phyloP scores from a whole-genome alignment of 768 basidiomycete species.

The Termitomyces bulborhizus region DNA sequence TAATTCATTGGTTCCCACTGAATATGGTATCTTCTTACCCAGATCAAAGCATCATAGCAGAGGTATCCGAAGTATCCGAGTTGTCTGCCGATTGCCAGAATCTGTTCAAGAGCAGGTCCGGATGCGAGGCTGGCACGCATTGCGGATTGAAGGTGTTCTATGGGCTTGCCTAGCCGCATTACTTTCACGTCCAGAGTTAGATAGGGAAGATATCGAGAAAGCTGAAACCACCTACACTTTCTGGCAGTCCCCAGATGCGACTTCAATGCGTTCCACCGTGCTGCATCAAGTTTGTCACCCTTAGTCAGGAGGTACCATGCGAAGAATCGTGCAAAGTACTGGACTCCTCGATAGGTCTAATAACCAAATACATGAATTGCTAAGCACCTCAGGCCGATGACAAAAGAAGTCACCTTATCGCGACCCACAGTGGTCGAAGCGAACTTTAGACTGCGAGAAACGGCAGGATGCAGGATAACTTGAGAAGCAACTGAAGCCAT shows the following conservation, averaged over 20 bases:
- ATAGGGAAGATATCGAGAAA: not conserved
- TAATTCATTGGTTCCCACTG: not conserved
- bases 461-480: constrained; percentile 77
- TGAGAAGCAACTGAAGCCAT: constrained; percentile 62
- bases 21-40: constrained; percentile 49
- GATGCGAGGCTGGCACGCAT: constrained; percentile 58
- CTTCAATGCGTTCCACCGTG: constrained; percentile 82
- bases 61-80: constrained; percentile 87
- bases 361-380: not conserved
- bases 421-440: constrained; percentile 79
- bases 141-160: constrained; percentile 91
- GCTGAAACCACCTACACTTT: constrained; percentile 54
- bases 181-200: constrained; percentile 41
- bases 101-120: constrained; percentile 58
- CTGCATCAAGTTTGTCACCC: constrained; percentile 66
- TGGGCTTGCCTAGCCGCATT: constrained; percentile 86
- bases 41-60: constrained; percentile 73
- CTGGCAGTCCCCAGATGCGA: constrained; percentile 76
- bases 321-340: constrained; percentile 87
- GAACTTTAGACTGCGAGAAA: constrained; percentile 72
- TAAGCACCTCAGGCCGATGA: not conserved
- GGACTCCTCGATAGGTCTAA: constrained; percentile 83
- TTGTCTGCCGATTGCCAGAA: constrained; percentile 78
- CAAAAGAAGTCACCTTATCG: constrained; percentile 64
- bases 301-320: constrained; percentile 73